A percentile compares a stretch with the other conserved stretches of the same genome.
Conservation (phyloP, 1,284 basidiomycete species). For the Coniophora puteana region DNA sequence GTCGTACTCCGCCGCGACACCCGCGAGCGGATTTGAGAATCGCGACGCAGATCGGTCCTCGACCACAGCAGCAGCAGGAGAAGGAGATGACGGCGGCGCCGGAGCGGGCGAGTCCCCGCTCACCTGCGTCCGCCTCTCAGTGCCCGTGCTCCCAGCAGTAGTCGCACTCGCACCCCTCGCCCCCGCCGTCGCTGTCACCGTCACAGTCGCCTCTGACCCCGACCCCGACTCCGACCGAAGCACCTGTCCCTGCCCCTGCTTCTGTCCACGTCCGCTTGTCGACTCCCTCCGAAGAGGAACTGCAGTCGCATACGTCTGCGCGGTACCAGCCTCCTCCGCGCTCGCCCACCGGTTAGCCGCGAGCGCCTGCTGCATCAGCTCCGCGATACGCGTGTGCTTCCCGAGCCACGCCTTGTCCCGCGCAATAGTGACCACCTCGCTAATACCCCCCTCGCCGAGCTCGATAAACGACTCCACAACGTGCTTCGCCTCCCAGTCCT, state of each 20-base stretch:
- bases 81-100: too few relatives aligned
- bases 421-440: slow-evolving; percentile 55
- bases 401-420: slow-evolving; percentile 69
- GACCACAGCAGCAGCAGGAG: too few relatives aligned
- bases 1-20: slow-evolving; percentile 29
- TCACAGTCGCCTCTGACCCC: too few relatives aligned
- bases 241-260: slow-evolving; percentile 3
- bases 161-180: too few relatives aligned
- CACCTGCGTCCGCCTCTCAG: too few relatives aligned
- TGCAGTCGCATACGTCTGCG: slow-evolving; percentile 16
- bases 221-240: too few relatives aligned
- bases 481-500: slow-evolving; percentile 67
- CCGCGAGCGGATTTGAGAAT: slow-evolving; percentile 22
- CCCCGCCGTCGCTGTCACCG: too few relatives aligned
- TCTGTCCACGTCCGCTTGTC: slow-evolving; percentile 7
- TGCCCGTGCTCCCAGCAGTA: too few relatives aligned
- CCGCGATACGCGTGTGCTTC: slow-evolving; percentile 56
- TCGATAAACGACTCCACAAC: slow-evolving; percentile 64
- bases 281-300: too few relatives aligned
- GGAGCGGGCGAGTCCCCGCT: too few relatives aligned
- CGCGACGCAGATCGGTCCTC: slow-evolving; percentile 29
- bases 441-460: slow-evolving; percentile 63
- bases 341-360: slow-evolving; percentile 52
- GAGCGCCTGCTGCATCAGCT: slow-evolving; percentile 62
- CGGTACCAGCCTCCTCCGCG: slow-evolving; percentile 29